phyloP scores from a whole-genome alignment of 306 rosid species.

The Begonia masoniana region DNA sequence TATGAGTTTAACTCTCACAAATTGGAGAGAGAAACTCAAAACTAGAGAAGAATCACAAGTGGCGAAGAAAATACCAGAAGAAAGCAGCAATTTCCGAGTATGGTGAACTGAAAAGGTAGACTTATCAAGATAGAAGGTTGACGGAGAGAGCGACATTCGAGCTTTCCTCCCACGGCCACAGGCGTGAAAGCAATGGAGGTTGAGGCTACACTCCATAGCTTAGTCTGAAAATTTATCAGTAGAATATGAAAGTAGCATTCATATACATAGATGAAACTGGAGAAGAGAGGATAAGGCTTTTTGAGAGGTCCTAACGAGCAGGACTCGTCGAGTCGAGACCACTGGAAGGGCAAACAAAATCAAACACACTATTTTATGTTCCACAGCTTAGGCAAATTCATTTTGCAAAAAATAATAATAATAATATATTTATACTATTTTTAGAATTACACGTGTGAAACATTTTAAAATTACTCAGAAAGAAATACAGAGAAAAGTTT shows the following conservation, averaged over 20 bases:
- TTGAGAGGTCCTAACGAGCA: neutral
- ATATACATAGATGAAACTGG: neutral
- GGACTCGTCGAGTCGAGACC: no score
- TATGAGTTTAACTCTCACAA: no score
- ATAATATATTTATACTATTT: no score
- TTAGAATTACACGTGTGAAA: no score
- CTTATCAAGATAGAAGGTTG: conserved; percentile 3
- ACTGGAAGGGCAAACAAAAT: no score
- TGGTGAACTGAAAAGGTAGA: conserved; percentile 6
- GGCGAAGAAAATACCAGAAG: neutral
- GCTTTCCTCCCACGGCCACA: conserved; percentile 14
- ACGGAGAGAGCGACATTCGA: conserved; percentile 15
- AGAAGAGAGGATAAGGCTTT: neutral
- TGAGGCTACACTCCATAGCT: conserved; percentile 28
- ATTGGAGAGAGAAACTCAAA: no score
- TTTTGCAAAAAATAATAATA: no score
- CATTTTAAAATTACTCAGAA: no score
- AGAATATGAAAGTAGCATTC: neutral
- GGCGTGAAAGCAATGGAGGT: conserved; percentile 15
- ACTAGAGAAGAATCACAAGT: neutral
- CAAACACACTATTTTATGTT: no score
- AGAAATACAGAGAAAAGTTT: no score
- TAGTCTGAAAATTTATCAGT: neutral
- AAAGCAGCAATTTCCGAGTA: neutral
- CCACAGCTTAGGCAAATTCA: no score